These are phyloP conservation scores for Aspergillus sclerotioniger DNA, from an alignment of 495 filamentous ascomycete genomes.

Conservation along the genomic window DNA sequence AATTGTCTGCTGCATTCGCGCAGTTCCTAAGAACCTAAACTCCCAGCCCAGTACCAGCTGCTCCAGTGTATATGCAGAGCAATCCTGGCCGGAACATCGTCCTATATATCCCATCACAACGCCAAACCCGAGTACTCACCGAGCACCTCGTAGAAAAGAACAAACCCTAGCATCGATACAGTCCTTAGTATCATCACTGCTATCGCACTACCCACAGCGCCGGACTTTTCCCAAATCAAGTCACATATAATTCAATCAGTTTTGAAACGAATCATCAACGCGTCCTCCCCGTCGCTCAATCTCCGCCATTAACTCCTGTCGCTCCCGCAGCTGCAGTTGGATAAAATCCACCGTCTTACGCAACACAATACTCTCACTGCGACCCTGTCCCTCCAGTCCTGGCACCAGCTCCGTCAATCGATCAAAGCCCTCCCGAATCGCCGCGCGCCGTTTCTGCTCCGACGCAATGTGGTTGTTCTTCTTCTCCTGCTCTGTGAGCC, in stretches of 20 bases:
- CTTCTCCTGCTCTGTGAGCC: conserved; percentile 81
- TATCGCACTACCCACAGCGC: neutral
- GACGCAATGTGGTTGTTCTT: conserved; percentile 88
- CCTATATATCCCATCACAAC: neutral
- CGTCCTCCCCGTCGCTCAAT: conserved; percentile 61
- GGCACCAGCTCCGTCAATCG: conserved; percentile 78
- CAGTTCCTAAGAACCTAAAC: too few relatives aligned
- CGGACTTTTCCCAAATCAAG: neutral
- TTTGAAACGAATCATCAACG: conserved; percentile 46
- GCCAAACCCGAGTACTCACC: neutral
- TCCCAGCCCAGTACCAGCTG: too few relatives aligned
- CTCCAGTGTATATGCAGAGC: too few relatives aligned
- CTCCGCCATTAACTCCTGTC: conserved; percentile 59
- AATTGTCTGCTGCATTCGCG: too few relatives aligned
- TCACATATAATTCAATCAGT: conserved; percentile 20
- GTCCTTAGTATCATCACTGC: neutral
- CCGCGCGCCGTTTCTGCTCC: conserved; percentile 84
- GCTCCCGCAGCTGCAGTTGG: conserved; percentile 58
- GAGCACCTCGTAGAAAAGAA: neutral
- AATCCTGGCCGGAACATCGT: too few relatives aligned
- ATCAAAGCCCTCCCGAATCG: conserved; percentile 86
- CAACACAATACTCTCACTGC: conserved; percentile 82
- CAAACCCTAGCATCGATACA: neutral
- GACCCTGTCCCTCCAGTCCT: conserved; percentile 75
- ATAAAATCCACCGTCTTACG: conserved; percentile 74